Evolutionary conservation across 2,329 filamentous ascomycete species (phyloP).

Genomic region (Apiospora aurea): DNA sequence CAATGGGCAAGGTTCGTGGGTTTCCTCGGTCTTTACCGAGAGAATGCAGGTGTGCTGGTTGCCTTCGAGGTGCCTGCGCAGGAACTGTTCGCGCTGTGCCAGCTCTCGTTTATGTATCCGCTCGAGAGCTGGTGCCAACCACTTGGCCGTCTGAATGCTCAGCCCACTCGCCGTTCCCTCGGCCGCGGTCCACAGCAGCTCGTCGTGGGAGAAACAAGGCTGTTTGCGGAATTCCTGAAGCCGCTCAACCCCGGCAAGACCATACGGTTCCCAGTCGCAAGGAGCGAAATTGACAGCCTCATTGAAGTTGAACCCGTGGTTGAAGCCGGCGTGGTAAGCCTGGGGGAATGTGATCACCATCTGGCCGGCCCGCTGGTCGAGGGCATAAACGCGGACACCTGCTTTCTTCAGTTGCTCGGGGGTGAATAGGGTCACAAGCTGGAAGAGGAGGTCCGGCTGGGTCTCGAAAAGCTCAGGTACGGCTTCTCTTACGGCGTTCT

Average conservation of each 20-base stretch:
- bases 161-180: slow-evolving; percentile 73
- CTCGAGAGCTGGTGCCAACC: slow-evolving; percentile 87
- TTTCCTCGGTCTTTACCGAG: slow-evolving; percentile 45
- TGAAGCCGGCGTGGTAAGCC: slow-evolving; percentile 97
- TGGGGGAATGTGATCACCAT: slow-evolving; percentile 97
- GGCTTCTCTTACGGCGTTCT: slow-evolving; percentile 91
- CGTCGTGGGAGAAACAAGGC: slow-evolving; percentile 97
- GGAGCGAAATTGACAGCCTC: slow-evolving; percentile 99
- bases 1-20: slow-evolving; percentile 63
- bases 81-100: slow-evolving; percentile 71
- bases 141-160: slow-evolving; percentile 90
- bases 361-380: slow-evolving; percentile 96
- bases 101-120: slow-evolving; percentile 79
- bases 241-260: slow-evolving; percentile 83
- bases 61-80: slow-evolving; percentile 67
- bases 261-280: slow-evolving; percentile 92
- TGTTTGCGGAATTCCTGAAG: slow-evolving; percentile 88
- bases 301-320: slow-evolving; percentile 98
- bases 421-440: slow-evolving; percentile 93
- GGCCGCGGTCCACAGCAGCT: slow-evolving; percentile 89
- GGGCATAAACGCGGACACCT: slow-evolving; percentile 88
- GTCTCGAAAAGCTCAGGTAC: slow-evolving; percentile 97
- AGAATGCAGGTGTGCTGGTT: slow-evolving; percentile 62
- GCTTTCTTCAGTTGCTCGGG: slow-evolving; percentile 93
- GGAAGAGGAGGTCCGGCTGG: slow-evolving; percentile 94